phyloP scores from a whole-genome alignment of 345 rosid genomes.

The Noccaea bulbosa region DNA sequence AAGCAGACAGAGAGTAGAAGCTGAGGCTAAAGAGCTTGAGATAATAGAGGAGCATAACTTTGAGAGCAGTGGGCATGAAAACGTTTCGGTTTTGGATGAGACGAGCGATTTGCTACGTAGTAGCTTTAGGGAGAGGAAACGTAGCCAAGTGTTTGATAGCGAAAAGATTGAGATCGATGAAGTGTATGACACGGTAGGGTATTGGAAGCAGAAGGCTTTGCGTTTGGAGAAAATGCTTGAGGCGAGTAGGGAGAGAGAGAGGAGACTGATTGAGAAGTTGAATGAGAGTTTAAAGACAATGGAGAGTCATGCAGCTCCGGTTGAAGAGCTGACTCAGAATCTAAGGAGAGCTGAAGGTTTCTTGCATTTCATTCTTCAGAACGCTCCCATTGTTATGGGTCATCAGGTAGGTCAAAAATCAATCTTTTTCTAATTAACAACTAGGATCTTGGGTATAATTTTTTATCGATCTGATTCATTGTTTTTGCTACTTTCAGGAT shows the following conservation, averaged over 20 bases:
- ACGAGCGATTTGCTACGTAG: slow-evolving; percentile 55
- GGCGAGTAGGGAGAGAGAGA: slow-evolving; percentile 76
- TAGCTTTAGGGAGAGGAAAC: slow-evolving; percentile 57
- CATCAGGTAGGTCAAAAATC: slow-evolving; percentile 41
- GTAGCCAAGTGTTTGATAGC: slow-evolving; percentile 51
- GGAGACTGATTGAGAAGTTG: slow-evolving; percentile 63
- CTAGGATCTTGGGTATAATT: too few species aligned
- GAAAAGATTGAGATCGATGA: slow-evolving; percentile 67
- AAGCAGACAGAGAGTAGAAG: slow-evolving; percentile 64
- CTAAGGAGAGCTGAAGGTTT: slow-evolving; percentile 78
- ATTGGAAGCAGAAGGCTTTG: slow-evolving; percentile 71
- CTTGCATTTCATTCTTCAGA: slow-evolving; percentile 78
- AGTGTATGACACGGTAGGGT: slow-evolving; percentile 63
- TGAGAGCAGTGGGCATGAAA: slow-evolving; percentile 62
- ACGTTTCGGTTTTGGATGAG: slow-evolving; percentile 66
- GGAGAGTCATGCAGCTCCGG: slow-evolving; percentile 73
- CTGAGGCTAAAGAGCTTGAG: slow-evolving; percentile 70
- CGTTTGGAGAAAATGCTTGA: slow-evolving; percentile 67
- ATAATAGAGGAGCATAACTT: slow-evolving; percentile 79
- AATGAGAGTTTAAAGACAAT: slow-evolving; percentile 60
- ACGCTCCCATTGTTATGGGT: slow-evolving; percentile 79
- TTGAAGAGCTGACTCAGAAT: slow-evolving; percentile 81
- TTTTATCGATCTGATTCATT: slow-evolving; percentile 17
- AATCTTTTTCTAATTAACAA: background rate
- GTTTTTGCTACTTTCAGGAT: background rate